These are phyloP conservation scores for Auriculariales sp. DNA, from an alignment of 768 basidiomycete species.

Conservation along the genomic window DNA sequence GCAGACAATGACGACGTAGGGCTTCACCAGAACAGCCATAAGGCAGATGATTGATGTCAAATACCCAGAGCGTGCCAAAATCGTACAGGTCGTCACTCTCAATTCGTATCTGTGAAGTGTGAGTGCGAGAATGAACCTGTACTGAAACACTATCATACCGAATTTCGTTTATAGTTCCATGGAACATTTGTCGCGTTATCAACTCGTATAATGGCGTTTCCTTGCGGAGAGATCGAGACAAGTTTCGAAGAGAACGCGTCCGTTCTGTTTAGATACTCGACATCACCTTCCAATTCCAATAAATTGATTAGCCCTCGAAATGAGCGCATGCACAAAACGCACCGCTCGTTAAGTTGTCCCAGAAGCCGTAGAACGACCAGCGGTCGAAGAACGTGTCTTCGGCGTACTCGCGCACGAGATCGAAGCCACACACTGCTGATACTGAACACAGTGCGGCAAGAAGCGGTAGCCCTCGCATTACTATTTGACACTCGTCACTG, in stretches of 20 bases:
- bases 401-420: conserved; percentile 27
- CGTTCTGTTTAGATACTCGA: conserved; percentile 37
- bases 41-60: conserved; percentile 31
- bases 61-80: conserved; percentile 28
- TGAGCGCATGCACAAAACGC: not conserved
- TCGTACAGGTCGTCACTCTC: conserved; percentile 26
- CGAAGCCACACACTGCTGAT: conserved; percentile 16
- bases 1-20: no score
- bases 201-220: conserved; percentile 58
- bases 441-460: no score
- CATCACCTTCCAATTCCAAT: conserved; percentile 36
- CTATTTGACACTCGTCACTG: no score
- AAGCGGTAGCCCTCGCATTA: no score
- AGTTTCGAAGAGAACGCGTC: conserved; percentile 34
- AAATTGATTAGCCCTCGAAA: not conserved
- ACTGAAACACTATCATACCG: conserved; percentile 25
- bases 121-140: conserved; percentile 1
- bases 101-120: conserved; percentile 24
- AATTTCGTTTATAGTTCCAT: conserved; percentile 36
- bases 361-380: conserved; percentile 38
- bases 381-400: conserved; percentile 38
- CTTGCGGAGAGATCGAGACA: conserved; percentile 42
- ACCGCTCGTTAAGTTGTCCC: conserved; percentile 4
- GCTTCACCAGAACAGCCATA: conserved; percentile 42
- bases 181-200: conserved; percentile 51